phyloP scores from a whole-genome alignment of 192 early-diverging fungal species.

The Gonapodya prolifera region DNA sequence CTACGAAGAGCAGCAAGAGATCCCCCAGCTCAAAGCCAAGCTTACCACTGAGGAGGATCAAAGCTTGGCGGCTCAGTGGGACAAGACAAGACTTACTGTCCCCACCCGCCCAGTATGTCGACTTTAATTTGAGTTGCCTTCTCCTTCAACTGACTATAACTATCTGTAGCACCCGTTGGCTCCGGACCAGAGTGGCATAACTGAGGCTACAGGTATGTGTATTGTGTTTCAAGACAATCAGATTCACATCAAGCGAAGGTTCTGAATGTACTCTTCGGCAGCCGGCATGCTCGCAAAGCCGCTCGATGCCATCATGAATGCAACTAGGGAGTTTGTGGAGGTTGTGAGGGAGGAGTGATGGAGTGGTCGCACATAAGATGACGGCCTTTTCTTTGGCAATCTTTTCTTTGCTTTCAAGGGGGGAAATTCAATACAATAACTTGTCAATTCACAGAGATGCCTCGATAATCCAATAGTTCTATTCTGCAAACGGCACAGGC shows the following conservation, averaged over 20 bases:
- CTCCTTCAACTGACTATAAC: neutral
- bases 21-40: neutral
- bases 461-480: too few species aligned
- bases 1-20: neutral
- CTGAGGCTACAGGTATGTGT: neutral
- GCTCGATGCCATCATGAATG: neutral
- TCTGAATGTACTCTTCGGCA: neutral
- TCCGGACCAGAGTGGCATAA: neutral
- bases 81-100: neutral
- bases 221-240: neutral
- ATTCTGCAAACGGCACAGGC: too few species aligned
- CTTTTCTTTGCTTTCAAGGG: neutral
- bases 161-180: neutral
- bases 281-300: neutral
- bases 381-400: neutral
- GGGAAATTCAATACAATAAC: neutral
- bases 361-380: neutral
- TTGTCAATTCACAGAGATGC: neutral
- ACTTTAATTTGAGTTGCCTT: neutral
- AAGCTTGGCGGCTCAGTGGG: neutral
- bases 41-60: neutral
- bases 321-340: neutral
- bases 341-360: too few species aligned
- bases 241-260: neutral
- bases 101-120: neutral